Base-by-base conservation (phyloP, 192 early-diverging fungal genomes). In the Powellomyces hirtus region DNA sequence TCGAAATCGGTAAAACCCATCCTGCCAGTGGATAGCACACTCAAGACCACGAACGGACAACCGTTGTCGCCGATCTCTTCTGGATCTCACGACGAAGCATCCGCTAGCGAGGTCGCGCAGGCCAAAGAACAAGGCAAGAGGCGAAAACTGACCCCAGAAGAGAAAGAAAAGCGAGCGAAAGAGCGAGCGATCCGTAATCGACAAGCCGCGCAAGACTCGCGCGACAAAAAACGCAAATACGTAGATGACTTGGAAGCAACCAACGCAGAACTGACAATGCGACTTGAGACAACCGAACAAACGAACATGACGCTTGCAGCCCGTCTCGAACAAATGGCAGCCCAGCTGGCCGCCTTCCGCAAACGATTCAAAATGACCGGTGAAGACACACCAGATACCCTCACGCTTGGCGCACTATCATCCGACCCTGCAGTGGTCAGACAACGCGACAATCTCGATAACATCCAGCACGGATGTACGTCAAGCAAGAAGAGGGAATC, bases 201-300 rank as follows among this genome's bases (percentile, higher is more conserved):
- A 3, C 81, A 81, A 30, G 89, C 89, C 10, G 89, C 89, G 31
- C 89, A 91, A 70, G 87, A 89, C 35, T 89, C 88, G n/a, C 81
- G 89, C 57, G 87, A 91, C 68, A 89, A 88, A 71, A 91, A 91
- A 44, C 78, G 85, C 35, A 81, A 81, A 40, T 89, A 89, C 71
- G 70, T 89, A 11, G 64, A 76, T 0, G 63, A 71, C 27, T 59
- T 78, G 36, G 73, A 89, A 68, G 61, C 71, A 35, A 66, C 49
- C 20, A 75, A 68, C 42, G 63, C 49, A 2, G 30, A 36, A 16
- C 63, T 75, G 13, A 13, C 22, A 14, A 8, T 27, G 24, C 57
- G 73, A 6, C 52, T 75, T 40, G 36, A 66, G 27, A 38, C 26
- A 26, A 34, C 52, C 38, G 73, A 75, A 55, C 33, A 38, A 6